Percentiles rank a stretch among this genome's conserved stretches.
Evolutionary conservation across 116 monocot genomes (phyloP).

Genomic region (Phalaenopsis hybrid): DNA sequence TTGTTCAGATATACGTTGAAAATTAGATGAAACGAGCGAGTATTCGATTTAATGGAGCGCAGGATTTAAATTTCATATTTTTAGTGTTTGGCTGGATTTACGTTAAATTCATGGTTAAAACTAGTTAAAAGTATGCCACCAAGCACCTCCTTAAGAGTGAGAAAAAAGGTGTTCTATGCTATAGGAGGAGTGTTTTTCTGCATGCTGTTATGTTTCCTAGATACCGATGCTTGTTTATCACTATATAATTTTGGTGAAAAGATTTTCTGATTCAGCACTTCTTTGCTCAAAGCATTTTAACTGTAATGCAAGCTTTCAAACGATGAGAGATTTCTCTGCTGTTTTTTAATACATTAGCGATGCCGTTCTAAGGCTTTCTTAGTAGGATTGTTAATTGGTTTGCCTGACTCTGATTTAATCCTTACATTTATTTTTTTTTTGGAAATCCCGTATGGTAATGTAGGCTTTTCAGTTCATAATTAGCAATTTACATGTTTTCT

Average conservation of each 20-base stretch:
- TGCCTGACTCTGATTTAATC: neutral
- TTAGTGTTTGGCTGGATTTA: too few relatives aligned
- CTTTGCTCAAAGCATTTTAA: neutral
- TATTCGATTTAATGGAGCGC: too few relatives aligned
- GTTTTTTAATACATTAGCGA: neutral
- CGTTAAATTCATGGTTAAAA: too few relatives aligned
- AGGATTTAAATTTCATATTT: too few relatives aligned
- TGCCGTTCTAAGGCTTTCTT: neutral
- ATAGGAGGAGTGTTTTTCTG: neutral
- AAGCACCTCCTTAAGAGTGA: too few relatives aligned
- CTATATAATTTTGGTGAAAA: neutral
- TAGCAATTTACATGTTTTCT: neutral
- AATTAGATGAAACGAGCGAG: too few relatives aligned
- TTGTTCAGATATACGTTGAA: too few relatives aligned
- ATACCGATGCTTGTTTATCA: neutral
- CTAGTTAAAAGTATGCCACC: too few relatives aligned
- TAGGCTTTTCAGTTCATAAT: neutral
- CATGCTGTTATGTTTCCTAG: neutral
- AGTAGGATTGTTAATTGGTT: neutral
- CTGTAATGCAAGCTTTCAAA: neutral
- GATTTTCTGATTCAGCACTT: neutral
- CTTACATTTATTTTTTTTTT: neutral
- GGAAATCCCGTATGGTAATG: neutral
- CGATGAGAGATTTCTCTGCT: neutral
- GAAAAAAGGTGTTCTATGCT: too few relatives aligned